Evolutionary conservation across 345 rosid species (phyloP).

Genomic region (Jatropha curcas): DNA sequence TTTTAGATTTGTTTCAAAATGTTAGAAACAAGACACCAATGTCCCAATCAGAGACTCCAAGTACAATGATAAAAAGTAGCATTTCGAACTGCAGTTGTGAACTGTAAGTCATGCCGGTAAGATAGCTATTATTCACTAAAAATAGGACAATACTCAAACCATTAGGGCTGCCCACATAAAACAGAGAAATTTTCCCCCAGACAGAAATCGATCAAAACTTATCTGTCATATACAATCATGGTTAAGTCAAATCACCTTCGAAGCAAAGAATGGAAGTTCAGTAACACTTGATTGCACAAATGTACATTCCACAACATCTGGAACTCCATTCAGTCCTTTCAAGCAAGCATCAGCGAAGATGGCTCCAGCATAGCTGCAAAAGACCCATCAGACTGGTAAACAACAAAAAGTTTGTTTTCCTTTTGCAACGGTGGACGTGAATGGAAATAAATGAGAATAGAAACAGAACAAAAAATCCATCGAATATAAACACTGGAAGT

Average conservation of each 20-base stretch:
- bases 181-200: not conserved
- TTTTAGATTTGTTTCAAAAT: no score
- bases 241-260: constrained; percentile 49
- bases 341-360: constrained; percentile 85
- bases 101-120: not conserved
- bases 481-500: not conserved
- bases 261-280: constrained; percentile 82
- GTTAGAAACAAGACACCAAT: no score
- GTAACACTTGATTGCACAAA: constrained; percentile 74
- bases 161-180: not conserved
- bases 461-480: no score
- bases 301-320: constrained; percentile 73
- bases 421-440: not conserved
- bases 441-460: not conserved
- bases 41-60: no score
- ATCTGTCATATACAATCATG: not conserved
- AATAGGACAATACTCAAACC: not conserved
- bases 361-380: constrained; percentile 81
- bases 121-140: not conserved
- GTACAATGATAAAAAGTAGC: not conserved
- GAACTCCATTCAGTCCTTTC: constrained; percentile 81
- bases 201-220: not conserved
- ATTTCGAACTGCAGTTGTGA: not conserved
- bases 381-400: not conserved
- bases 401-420: not conserved